A percentile compares a stretch with the other conserved stretches of the same genome.
Conservation (phyloP, 2,329 filamentous ascomycete genomes). For the Fusarium tricinctum region DNA sequence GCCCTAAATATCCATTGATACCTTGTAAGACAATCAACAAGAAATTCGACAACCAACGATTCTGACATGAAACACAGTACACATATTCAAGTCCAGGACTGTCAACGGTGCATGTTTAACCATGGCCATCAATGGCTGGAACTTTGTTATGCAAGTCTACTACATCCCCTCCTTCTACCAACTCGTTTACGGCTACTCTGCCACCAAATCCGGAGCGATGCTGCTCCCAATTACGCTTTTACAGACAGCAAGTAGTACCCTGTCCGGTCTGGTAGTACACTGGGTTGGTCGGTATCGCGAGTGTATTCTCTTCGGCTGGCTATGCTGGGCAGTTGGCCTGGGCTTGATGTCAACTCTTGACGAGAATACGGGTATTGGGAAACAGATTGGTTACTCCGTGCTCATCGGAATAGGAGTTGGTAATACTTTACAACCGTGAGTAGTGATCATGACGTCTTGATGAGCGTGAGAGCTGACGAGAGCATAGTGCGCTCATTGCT, state of each 20-base stretch:
- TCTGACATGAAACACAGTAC: constrained; percentile 51
- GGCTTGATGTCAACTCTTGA: constrained; percentile 67
- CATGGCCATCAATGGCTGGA: constrained; percentile 72
- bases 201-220: constrained; percentile 59
- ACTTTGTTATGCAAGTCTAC: constrained; percentile 69
- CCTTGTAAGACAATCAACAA: constrained; percentile 52
- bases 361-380: constrained; percentile 61
- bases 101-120: constrained; percentile 69
- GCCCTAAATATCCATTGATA: constrained; percentile 62
- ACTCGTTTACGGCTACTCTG: constrained; percentile 60
- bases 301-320: constrained; percentile 67
- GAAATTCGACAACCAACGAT: fast-evolving
- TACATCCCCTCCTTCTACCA: constrained; percentile 64
- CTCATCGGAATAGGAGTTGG: constrained; percentile 66
- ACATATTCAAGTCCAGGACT: constrained; percentile 67
- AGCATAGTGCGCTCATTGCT: constrained; percentile 61
- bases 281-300: constrained; percentile 67
- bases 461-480: not conserved
- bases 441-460: not conserved
- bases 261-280: constrained; percentile 66
- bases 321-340: constrained; percentile 65
- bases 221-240: constrained; percentile 60
- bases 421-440: constrained; percentile 65
- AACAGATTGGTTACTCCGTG: constrained; percentile 68
- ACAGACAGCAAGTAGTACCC: constrained; percentile 62